Percentiles rank a stretch among this genome's conserved stretches.
These are phyloP conservation scores for Gaeumannomyces tritici DNA, from an alignment of 2,329 filamentous ascomycete species.

Conservation along the genomic window DNA sequence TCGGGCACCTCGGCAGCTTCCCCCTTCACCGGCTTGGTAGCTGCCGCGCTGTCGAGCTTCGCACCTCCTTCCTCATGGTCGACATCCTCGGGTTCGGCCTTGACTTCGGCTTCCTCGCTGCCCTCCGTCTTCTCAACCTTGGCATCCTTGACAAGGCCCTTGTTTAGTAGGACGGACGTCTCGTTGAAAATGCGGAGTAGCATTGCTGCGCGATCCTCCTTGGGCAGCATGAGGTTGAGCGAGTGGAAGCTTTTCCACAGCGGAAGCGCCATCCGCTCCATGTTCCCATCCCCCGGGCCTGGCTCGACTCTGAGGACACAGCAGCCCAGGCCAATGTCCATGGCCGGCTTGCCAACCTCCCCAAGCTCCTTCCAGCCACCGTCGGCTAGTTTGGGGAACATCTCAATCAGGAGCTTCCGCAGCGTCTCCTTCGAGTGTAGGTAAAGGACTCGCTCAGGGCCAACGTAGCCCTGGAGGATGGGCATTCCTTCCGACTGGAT, in stretches of 20 bases:
- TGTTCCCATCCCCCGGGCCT: constrained; percentile 46
- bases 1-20: constrained; percentile 2
- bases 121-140: constrained; percentile 25
- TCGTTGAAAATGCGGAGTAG: constrained; percentile 86
- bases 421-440: constrained; percentile 73
- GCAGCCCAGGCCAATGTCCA: constrained; percentile 79
- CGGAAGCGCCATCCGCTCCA: constrained; percentile 78
- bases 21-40: constrained; percentile 5
- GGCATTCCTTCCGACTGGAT: constrained; percentile 92
- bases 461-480: constrained; percentile 85
- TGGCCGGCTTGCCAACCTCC: constrained; percentile 78
- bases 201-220: constrained; percentile 92
- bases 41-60: constrained; percentile 4
- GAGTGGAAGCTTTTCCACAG: constrained; percentile 90
- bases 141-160: constrained; percentile 39
- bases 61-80: neutral
- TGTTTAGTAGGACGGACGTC: constrained; percentile 71
- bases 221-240: constrained; percentile 94
- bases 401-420: constrained; percentile 75
- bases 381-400: constrained; percentile 84
- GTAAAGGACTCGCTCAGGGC: constrained; percentile 63
- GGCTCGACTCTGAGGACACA: constrained; percentile 81
- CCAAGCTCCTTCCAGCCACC: constrained; percentile 66
- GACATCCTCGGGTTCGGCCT: neutral
- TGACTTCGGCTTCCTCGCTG: constrained; percentile 19